Conservation (phyloP, 257 asterid genomes). For the Misopates orontium region DNA sequence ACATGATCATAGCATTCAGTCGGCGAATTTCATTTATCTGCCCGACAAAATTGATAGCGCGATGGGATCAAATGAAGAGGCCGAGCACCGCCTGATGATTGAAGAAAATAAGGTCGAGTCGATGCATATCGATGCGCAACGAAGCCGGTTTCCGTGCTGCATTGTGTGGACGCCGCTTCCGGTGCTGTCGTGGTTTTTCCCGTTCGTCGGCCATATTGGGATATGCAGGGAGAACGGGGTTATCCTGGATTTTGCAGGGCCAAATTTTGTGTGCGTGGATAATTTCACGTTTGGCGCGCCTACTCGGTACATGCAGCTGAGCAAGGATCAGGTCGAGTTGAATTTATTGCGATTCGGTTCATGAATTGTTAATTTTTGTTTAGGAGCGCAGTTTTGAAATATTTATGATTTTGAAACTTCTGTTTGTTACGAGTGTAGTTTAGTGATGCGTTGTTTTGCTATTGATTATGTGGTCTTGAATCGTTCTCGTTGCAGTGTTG, state of each 20-base stretch:
- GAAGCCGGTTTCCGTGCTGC: slow-evolving; percentile 80
- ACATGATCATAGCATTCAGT: neutral
- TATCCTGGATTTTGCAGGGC: slow-evolving; percentile 91
- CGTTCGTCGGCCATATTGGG: slow-evolving; percentile 88
- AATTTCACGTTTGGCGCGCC: slow-evolving; percentile 87
- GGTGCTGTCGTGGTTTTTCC: slow-evolving; percentile 80
- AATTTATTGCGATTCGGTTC: slow-evolving; percentile 9
- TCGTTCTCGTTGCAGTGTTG: slow-evolving; percentile 55
- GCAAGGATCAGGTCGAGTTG: slow-evolving; percentile 66
- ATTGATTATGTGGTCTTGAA: neutral
- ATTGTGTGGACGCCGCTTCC: slow-evolving; percentile 98
- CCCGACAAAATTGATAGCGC: neutral
- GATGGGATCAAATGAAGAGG: slow-evolving; percentile 55
- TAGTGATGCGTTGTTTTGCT: neutral
- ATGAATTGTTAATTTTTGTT: slow-evolving; percentile 6
- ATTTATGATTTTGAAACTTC: neutral
- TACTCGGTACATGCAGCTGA: slow-evolving; percentile 67
- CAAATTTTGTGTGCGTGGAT: slow-evolving; percentile 86
- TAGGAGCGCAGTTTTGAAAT: neutral
- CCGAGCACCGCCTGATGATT: slow-evolving; percentile 57
- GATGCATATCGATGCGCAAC: slow-evolving; percentile 53
- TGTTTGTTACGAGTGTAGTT: neutral
- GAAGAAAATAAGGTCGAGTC: slow-evolving; percentile 35
- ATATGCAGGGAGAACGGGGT: slow-evolving; percentile 91
- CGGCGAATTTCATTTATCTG: neutral